phyloP scores from a whole-genome alignment of 257 asterid species.

The Scutellaria minor region DNA sequence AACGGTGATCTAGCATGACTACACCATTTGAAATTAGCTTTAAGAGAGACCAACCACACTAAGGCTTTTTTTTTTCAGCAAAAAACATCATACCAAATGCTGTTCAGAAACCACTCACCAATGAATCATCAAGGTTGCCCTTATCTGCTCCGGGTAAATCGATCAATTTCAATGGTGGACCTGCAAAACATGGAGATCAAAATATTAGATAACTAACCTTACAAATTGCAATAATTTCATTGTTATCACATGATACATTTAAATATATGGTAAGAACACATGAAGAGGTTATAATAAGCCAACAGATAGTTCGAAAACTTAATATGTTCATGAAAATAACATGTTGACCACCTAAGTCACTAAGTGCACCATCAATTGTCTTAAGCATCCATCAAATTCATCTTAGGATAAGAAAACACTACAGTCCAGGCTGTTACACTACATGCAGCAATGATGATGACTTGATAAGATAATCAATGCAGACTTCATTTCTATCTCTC shows the following conservation, averaged over 20 bases:
- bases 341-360: constrained; percentile 22
- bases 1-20: neutral
- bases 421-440: neutral
- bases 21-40: constrained; percentile 8
- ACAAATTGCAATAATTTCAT: constrained; percentile 20
- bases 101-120: constrained; percentile 63
- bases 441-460: constrained; percentile 27
- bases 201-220: constrained; percentile 29
- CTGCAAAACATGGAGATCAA: constrained; percentile 51
- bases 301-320: constrained; percentile 15
- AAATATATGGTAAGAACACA: neutral
- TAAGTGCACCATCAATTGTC: constrained; percentile 7
- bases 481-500: constrained; percentile 11
- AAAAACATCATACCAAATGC: constrained; percentile 14
- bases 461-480: neutral
- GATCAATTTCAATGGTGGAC: constrained; percentile 89
- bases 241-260: neutral
- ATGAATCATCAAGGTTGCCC: constrained; percentile 85
- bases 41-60: neutral
- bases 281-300: constrained; percentile 8
- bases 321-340: constrained; percentile 4
- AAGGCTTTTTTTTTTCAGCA: neutral
- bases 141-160: constrained; percentile 98
- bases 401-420: neutral
- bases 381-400: constrained; percentile 1